These are phyloP conservation scores for Urtica urens DNA, from an alignment of 306 rosid genomes.

Conservation along the genomic window DNA sequence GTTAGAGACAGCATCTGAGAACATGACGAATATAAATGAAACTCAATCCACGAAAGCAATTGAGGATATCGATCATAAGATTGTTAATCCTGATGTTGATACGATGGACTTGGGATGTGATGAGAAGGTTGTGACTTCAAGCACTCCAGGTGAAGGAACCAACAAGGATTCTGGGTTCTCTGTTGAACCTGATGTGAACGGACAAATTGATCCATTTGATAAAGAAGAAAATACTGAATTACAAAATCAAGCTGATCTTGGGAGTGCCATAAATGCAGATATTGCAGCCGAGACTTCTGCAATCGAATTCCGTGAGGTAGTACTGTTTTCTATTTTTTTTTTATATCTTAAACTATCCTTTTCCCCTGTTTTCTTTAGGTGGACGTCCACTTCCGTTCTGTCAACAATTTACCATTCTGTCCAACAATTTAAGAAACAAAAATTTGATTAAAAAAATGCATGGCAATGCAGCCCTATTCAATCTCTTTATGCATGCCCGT, in stretches of 20 bases:
- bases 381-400: neutral
- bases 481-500: no score
- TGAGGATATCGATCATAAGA: slow-evolving; percentile 24
- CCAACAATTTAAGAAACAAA: no score
- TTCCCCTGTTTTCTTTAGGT: neutral
- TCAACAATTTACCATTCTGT: neutral
- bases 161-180: slow-evolving; percentile 27
- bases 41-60: slow-evolving; percentile 30
- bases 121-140: slow-evolving; percentile 35
- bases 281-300: slow-evolving; percentile 28
- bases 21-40: slow-evolving; percentile 26
- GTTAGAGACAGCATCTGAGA: slow-evolving; percentile 26
- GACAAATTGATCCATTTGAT: slow-evolving; percentile 29
- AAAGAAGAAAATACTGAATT: slow-evolving; percentile 29
- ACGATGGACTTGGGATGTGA: slow-evolving; percentile 35
- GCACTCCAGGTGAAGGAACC: slow-evolving; percentile 26
- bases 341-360: neutral
- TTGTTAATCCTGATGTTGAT: slow-evolving; percentile 35
- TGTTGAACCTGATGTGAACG: slow-evolving; percentile 32
- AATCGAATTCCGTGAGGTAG: slow-evolving; percentile 40
- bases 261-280: slow-evolving; percentile 28
- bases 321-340: neutral
- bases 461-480: no score
- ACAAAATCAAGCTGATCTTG: slow-evolving; percentile 38
- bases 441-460: no score